Evolutionary conservation across 768 basidiomycete species (phyloP), one percentile per base, ranked within the genome.

Genomic region (Kwoniella pini): DNA sequence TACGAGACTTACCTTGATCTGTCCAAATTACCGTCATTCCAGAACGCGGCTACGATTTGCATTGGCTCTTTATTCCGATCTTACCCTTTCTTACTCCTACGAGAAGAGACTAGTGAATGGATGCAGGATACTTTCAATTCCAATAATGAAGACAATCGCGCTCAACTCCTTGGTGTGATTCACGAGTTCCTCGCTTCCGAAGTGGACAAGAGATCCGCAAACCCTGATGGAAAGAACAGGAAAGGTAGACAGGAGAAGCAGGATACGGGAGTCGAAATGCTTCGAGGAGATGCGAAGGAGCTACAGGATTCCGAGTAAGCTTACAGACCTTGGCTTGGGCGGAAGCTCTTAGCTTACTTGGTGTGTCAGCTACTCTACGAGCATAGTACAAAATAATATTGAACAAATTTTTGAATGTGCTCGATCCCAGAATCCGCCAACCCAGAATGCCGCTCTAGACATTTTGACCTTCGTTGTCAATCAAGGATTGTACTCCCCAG

Each of bases 291-390:
- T 69, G 92, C 92, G 0, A 89, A 92, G 70, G 91, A 88, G 0
- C 95, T 98, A 75, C 92, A 95, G 0, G 96, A 98, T 69, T 97
- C 95, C 5, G 94, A 94, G 96, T 97, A 79, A 69, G 85, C 63
- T 28, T 19, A 11, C 17, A 11, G 12, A 4, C 2, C 15, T 31
- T 12, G 24, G 3, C 36, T 12, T 39, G 15, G 26, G 27, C 22
- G 48, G 36, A 4, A 15, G 15, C 15, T 36, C 33, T 36, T 15
- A 36, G 17, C 50, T 53, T 15, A 24, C 21, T 36, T 30, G 13
- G 40, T 7, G 70, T 96, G 91, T 6, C 70, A 98, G 95, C 26
- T 91, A 97, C 62, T 91, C 90, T 77, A 94, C 95, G 0, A 90
- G 91, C 2, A 84, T 99, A 36, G 88, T 97, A 0, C 96, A 99